phyloP scores from a whole-genome alignment of 2,329 filamentous ascomycete species.

The Monosporascus sp. region DNA sequence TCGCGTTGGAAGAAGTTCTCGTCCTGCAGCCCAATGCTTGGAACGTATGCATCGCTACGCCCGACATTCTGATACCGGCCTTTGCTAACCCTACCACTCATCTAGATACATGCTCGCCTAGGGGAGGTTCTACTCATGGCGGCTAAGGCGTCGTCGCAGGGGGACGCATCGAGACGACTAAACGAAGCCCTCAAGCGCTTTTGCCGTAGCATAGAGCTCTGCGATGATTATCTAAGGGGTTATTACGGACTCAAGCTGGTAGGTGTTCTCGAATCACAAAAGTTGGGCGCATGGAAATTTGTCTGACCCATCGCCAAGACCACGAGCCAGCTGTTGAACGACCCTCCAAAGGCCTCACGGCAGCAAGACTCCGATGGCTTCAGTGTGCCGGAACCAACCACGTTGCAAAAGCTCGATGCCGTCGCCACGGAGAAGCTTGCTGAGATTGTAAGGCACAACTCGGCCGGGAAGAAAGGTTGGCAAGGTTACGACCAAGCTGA shows the following conservation, averaged over 20 bases:
- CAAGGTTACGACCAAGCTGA: conserved; percentile 68
- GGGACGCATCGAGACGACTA: conserved; percentile 47
- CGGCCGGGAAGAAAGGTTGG: conserved; percentile 59
- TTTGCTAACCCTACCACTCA: conserved; percentile 21
- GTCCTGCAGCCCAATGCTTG: conserved; percentile 86
- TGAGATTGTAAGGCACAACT: conserved; percentile 65
- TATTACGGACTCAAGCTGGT: conserved; percentile 88
- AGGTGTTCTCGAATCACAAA: conserved; percentile 20
- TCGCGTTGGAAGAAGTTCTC: conserved; percentile 84
- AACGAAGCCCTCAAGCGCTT: conserved; percentile 77
- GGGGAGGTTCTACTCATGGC: conserved; percentile 79
- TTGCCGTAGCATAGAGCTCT: conserved; percentile 86
- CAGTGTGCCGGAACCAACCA: conserved; percentile 49
- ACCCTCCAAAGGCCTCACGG: conserved; percentile 37
- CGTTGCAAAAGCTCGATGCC: conserved; percentile 64
- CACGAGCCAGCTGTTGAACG: conserved; percentile 44
- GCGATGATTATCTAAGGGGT: conserved; percentile 84
- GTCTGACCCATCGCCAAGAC: conserved; percentile 33
- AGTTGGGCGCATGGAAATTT: background rate
- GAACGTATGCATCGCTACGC: conserved; percentile 62
- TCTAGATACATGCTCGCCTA: conserved; percentile 77
- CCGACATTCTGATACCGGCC: background rate
- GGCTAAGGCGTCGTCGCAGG: conserved; percentile 38
- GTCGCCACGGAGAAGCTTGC: conserved; percentile 67
- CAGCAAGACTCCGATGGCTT: conserved; percentile 44